These are phyloP conservation scores for Arabidopsis thaliana DNA, from an alignment of 345 rosid genomes.

Conservation along the genomic window TAIR10.1 NC_003075.7:8300001-8300500, in stretches of 20 bases:
- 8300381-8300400: background rate
- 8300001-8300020: background rate
- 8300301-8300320: background rate
- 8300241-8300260: background rate
- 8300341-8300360: slow-evolving; percentile 14
- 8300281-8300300: background rate
- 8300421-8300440: slow-evolving; percentile 17
- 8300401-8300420: background rate
- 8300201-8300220: background rate
- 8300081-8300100: slow-evolving; percentile 40
- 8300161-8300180: background rate
- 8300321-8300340: slow-evolving; percentile 30
- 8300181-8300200: background rate
- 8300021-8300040: slow-evolving; percentile 37
- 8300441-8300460: slow-evolving; percentile 31
- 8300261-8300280: background rate
- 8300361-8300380: slow-evolving; percentile 3
- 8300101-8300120: slow-evolving; percentile 43
- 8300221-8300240: background rate
- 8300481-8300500: slow-evolving; percentile 38
- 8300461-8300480: slow-evolving; percentile 44
- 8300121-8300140: slow-evolving; percentile 44
- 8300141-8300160: background rate
- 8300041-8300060: slow-evolving; percentile 28
- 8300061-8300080: slow-evolving; percentile 32